Evolutionary conservation across 495 filamentous ascomycete genomes (phyloP).

Genomic region (Trichocladium uniseriatum): DNA sequence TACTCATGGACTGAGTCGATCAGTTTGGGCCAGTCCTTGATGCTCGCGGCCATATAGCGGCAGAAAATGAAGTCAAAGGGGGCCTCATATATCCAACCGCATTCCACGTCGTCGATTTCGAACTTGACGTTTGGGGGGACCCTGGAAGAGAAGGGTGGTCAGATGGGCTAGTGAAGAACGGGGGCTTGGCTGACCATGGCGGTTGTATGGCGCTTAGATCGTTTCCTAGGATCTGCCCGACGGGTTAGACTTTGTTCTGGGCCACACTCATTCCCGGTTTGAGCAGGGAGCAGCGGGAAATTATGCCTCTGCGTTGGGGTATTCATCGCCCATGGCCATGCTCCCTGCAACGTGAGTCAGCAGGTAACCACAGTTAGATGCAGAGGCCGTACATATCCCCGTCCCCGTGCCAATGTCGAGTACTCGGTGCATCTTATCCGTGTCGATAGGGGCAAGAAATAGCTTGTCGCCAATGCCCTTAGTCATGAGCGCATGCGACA

Average conservation of each 20-base stretch:
- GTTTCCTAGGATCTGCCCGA: slow-evolving; percentile 33
- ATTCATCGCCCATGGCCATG: slow-evolving; percentile 11
- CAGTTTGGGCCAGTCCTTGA: slow-evolving; percentile 39
- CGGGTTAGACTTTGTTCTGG: no score
- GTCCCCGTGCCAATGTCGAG: slow-evolving; percentile 18
- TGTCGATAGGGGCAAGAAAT: slow-evolving; percentile 8
- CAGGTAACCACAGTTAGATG: not conserved
- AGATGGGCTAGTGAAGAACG: no score
- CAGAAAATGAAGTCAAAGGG: slow-evolving; percentile 46
- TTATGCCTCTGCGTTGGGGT: slow-evolving; percentile 5
- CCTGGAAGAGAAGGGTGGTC: slow-evolving; percentile 3
- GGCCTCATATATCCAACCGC: slow-evolving; percentile 38
- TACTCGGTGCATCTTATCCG: slow-evolving; percentile 3
- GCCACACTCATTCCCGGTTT: no score
- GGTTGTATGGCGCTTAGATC: slow-evolving; percentile 48
- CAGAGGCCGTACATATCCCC: slow-evolving; percentile 1
- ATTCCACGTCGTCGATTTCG: slow-evolving; percentile 45
- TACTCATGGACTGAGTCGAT: slow-evolving; percentile 32
- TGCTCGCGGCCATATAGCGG: slow-evolving; percentile 38
- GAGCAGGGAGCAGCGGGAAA: not conserved
- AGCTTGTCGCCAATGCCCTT: slow-evolving; percentile 5
- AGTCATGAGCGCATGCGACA: slow-evolving; percentile 9
- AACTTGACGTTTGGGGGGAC: slow-evolving; percentile 47
- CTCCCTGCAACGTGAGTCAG: slow-evolving; percentile 10
- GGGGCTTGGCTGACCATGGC: slow-evolving; percentile 9